Base-by-base conservation (phyloP, 371 early-diverging fungal genomes). In the Zychaea mexicana region DNA sequence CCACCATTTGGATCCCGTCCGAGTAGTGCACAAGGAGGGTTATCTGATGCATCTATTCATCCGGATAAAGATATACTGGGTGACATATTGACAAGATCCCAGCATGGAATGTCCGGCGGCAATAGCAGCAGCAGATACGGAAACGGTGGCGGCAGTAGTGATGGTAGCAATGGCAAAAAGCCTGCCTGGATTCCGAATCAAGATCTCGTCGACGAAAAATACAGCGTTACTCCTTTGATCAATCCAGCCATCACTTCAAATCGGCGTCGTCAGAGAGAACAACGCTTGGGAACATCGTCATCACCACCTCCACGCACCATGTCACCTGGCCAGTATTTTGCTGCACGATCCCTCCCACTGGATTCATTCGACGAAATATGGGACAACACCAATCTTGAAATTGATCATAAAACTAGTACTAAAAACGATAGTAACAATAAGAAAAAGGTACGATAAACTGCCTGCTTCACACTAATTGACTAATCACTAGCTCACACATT, bases 241-340 rank as follows among this genome's bases (percentile, higher is more conserved):
- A 70, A 72, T 2, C 49, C 31, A 54, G 10, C 36, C 33, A 13
- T 49, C 39, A 24, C 49, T 49, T 1, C 46, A 7, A 21, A n/a
- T n/a, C 1, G 19, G 21, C 15, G n/a, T 46, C 46, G 3, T n/a
- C n/a, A n/a, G n/a, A n/a, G n/a, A 19, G n/a, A 49, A 49, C 21
- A 24, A 9, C 22, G n/a, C n/a, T n/a, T n/a, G 21, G 49, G 5
- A 4, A 27, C 31, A 45, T 13, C 36, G 26, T 52, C 21, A 31
- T 36, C 5, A 57, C 15, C 42, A 12, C 42, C 42, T 12, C 42
- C 42, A 65, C 17, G 64, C 45, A 24, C 64, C 24, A 58, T 66
- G 19, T 74, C 74, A 21, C 72, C 74, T 6, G 78, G 78, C 0
- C 60, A 70, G 19, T 73, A 74, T 46, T 77, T 74, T 63, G 67